Conservation (phyloP, 768 basidiomycete genomes). For the Sistotremastrum suecicum region DNA sequence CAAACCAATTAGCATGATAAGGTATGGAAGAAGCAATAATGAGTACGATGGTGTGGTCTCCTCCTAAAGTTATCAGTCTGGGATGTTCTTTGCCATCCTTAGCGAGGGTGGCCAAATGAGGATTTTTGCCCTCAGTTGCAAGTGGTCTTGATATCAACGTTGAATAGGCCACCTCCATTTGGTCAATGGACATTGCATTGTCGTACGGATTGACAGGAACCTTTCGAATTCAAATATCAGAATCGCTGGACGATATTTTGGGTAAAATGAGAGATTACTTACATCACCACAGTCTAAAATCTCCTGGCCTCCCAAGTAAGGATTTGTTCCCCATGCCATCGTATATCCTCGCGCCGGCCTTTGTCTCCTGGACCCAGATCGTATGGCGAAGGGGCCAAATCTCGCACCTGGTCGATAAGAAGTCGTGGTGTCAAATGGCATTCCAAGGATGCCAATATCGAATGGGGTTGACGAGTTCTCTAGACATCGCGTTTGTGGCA, state of each 20-base stretch:
- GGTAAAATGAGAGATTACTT: slow-evolving; percentile 6
- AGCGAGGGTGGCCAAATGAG: slow-evolving; percentile 22
- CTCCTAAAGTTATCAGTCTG: slow-evolving; percentile 64
- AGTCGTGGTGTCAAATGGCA: slow-evolving; percentile 30
- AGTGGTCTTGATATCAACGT: slow-evolving; percentile 53
- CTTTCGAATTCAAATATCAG: slow-evolving; percentile 18
- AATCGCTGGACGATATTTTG: background rate
- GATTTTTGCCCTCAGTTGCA: slow-evolving; percentile 11
- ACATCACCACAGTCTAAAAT: slow-evolving; percentile 82
- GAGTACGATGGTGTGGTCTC: slow-evolving; percentile 73
- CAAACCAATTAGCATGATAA: slow-evolving; percentile 1
- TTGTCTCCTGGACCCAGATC: slow-evolving; percentile 63
- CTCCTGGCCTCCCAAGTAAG: slow-evolving; percentile 40
- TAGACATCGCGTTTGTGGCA: slow-evolving; percentile 60
- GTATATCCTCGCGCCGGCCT: slow-evolving; percentile 48
- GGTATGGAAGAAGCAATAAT: background rate
- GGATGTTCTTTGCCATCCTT: slow-evolving; percentile 57
- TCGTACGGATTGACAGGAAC: slow-evolving; percentile 72
- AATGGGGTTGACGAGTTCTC: slow-evolving; percentile 38
- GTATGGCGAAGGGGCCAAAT: slow-evolving; percentile 78
- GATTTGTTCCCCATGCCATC: slow-evolving; percentile 56
- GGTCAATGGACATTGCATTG: slow-evolving; percentile 69
- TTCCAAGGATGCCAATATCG: slow-evolving; percentile 70
- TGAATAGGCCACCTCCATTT: slow-evolving; percentile 77
- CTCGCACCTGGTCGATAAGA: slow-evolving; percentile 51